These are phyloP conservation scores for Mycena belliarum DNA, from an alignment of 768 basidiomycete species.

Conservation along the genomic window DNA sequence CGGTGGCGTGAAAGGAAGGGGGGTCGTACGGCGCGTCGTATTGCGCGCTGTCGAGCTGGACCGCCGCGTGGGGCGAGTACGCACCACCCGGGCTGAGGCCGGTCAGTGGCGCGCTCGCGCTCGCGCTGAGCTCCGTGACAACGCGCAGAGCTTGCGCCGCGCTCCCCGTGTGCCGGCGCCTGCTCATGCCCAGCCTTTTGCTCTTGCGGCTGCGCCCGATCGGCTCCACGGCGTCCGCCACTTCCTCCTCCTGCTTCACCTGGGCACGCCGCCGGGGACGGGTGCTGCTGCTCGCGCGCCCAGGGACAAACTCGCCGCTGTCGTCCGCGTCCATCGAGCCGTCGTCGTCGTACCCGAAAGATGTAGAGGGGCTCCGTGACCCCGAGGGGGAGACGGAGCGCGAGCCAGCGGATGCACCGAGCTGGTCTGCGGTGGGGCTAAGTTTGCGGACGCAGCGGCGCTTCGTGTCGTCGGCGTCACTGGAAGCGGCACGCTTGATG, in stretches of 20 bases:
- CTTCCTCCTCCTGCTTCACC: neutral
- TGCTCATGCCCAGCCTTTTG: neutral
- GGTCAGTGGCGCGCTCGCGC: neutral
- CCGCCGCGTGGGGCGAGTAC: too few relatives aligned
- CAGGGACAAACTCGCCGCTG: constrained; percentile 19
- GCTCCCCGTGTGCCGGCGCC: constrained; percentile 17
- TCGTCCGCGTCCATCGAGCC: constrained; percentile 5
- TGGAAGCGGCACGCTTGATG: too few relatives aligned
- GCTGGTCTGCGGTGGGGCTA: neutral
- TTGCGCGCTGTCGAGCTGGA: too few relatives aligned
- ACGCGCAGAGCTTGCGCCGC: constrained; percentile 17
- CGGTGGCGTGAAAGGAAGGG: too few relatives aligned
- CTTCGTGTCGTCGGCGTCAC: neutral
- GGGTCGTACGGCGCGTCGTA: too few relatives aligned
- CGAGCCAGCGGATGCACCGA: neutral
- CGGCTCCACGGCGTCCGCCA: neutral
- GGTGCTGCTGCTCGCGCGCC: neutral
- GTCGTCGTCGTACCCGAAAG: neutral
- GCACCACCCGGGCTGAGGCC: too few relatives aligned
- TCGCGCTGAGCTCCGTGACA: constrained; percentile 4
- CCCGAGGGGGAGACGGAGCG: too few relatives aligned
- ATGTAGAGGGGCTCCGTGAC: neutral
- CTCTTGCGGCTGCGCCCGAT: neutral
- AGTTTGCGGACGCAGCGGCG: neutral
- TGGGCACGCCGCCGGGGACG: neutral